Conservation (phyloP, 1,284 basidiomycete genomes). For the Puccinia coronata region DNA sequence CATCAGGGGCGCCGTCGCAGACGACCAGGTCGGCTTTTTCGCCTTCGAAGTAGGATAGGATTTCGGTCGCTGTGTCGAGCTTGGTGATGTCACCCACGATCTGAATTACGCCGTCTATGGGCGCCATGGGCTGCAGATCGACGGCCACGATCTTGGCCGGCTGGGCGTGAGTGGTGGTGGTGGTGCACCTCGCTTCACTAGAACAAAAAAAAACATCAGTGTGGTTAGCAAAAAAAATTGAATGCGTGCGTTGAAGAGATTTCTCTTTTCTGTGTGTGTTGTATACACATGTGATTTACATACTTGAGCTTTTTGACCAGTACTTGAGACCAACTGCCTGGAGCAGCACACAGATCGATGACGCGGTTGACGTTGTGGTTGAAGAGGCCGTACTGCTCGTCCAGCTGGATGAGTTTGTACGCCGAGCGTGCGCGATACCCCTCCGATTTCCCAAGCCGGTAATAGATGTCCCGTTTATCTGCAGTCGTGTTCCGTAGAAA, state of each 20-base stretch:
- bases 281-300: no score
- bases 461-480: slow-evolving; percentile 64
- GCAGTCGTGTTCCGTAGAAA: no score
- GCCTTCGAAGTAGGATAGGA: slow-evolving; percentile 62
- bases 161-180: slow-evolving; percentile 27
- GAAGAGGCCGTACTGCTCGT: slow-evolving; percentile 62
- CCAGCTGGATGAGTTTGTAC: slow-evolving; percentile 63
- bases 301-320: slow-evolving; percentile 57
- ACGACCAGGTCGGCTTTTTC: slow-evolving; percentile 64
- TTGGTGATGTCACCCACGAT: slow-evolving; percentile 66
- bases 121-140: slow-evolving; percentile 66
- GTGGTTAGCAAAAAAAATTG: no score
- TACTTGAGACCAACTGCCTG: slow-evolving; percentile 62
- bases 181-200: not conserved
- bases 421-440: slow-evolving; percentile 65
- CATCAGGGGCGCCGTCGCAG: slow-evolving; percentile 66
- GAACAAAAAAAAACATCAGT: no score
- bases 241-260: no score
- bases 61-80: slow-evolving; percentile 62
- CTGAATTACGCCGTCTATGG: slow-evolving; percentile 63
- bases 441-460: slow-evolving; percentile 61
- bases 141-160: slow-evolving; percentile 62
- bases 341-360: slow-evolving; percentile 66
- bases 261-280: no score
- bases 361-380: slow-evolving; percentile 60